phyloP scores from a whole-genome alignment of 495 filamentous ascomycete genomes.

The Thozetella sp. region DNA sequence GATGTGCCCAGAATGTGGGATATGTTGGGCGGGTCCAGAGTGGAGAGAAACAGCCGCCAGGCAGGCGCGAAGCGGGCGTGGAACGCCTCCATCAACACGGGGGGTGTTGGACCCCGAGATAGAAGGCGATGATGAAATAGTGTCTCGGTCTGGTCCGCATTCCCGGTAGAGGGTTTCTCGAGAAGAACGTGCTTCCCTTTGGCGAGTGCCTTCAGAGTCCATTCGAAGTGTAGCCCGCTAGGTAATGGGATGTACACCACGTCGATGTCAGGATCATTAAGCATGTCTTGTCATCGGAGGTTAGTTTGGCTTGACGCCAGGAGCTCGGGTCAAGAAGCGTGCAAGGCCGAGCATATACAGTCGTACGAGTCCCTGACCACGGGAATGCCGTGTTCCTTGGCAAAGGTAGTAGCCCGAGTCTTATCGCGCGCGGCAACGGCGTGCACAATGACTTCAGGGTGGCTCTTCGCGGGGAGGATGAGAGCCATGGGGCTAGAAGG shows the following conservation, averaged over 20 bases:
- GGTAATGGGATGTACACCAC: conserved; percentile 54
- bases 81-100: conserved; percentile 62
- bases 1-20: conserved; percentile 28
- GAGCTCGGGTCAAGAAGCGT: neutral
- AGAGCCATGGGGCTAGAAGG: conserved; percentile 47
- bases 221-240: conserved; percentile 56
- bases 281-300: conserved; percentile 22
- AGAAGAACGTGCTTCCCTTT: conserved; percentile 61
- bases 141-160: conserved; percentile 42
- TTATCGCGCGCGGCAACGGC: conserved; percentile 61
- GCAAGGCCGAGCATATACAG: conserved; percentile 8
- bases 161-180: conserved; percentile 57
- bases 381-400: conserved; percentile 58
- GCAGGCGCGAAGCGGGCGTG: conserved; percentile 59
- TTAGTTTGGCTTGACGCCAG: neutral
- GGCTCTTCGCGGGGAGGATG: conserved; percentile 55
- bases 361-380: conserved; percentile 51
- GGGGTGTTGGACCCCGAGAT: conserved; percentile 11
- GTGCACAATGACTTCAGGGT: conserved; percentile 60
- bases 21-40: conserved; percentile 39
- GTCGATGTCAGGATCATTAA: conserved; percentile 54
- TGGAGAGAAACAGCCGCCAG: conserved; percentile 47
- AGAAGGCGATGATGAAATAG: conserved; percentile 42
- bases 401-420: conserved; percentile 52
- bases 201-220: conserved; percentile 50